Evolutionary conservation across 306 rosid genomes (phyloP).

Genomic region (Castanea sativa): DNA sequence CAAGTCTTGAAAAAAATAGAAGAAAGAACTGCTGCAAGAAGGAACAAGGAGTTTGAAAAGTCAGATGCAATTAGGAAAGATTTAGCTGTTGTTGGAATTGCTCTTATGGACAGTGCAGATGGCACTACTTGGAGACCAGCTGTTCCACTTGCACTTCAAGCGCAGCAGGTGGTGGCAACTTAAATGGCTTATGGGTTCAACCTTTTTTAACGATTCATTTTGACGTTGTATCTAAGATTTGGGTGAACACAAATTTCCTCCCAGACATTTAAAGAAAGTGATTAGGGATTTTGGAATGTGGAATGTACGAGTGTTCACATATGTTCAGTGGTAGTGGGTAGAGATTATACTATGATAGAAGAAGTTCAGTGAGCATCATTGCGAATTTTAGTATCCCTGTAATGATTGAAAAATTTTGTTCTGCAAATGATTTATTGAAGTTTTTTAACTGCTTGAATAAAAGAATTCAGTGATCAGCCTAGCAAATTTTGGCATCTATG

Average conservation of each 20-base stretch:
- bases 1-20: conserved; percentile 63
- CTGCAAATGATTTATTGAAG: too few species aligned
- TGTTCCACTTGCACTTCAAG: conserved; percentile 77
- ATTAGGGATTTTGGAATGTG: background rate
- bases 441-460: too few species aligned
- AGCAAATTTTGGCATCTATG: too few species aligned
- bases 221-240: background rate
- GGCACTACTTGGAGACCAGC: conserved; percentile 95
- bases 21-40: conserved; percentile 74
- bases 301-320: background rate
- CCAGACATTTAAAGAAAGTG: background rate
- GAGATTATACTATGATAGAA: background rate
- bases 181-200: conserved; percentile 27
- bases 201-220: conserved; percentile 12
- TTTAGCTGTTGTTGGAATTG: conserved; percentile 69
- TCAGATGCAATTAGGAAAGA: conserved; percentile 78
- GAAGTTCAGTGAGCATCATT: background rate
- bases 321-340: background rate
- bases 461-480: too few species aligned
- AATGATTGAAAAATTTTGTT: too few species aligned
- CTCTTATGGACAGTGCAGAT: conserved; percentile 85
- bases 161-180: conserved; percentile 37
- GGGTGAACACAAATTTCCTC: background rate
- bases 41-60: conserved; percentile 70
- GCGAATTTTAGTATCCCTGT: background rate